Evolutionary conservation across 1,139 yeast genomes (phyloP).

Genomic region (Lodderomyces metapsilosis): DNA sequence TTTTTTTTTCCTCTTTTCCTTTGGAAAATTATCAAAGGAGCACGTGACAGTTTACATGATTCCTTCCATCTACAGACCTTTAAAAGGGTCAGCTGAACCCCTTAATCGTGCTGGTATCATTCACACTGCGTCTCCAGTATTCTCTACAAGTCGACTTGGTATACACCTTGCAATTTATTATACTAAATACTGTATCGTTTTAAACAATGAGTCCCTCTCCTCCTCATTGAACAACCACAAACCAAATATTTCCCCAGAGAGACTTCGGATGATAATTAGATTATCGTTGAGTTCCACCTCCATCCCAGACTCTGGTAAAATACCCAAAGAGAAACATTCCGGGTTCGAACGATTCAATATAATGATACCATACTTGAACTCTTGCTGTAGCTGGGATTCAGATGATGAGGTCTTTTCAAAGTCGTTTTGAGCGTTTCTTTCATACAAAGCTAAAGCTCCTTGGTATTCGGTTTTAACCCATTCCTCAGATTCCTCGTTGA

Average conservation of each 20-base stretch:
- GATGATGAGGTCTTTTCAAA: constrained; percentile 22
- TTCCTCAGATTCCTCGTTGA: constrained; percentile 60
- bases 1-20: constrained; percentile 2
- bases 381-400: constrained; percentile 19
- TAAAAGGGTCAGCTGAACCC: no score
- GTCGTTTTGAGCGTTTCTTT: constrained; percentile 50
- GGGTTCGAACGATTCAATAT: constrained; percentile 73
- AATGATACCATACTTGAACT: constrained; percentile 65
- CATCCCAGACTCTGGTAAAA: constrained; percentile 59
- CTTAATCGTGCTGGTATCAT: no score
- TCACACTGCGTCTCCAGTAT: no score
- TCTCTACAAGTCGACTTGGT: no score
- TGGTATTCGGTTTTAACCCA: constrained; percentile 82
- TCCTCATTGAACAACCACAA: constrained; percentile 82
- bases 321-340: constrained; percentile 77
- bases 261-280: constrained; percentile 73
- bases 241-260: constrained; percentile 80
- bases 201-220: constrained; percentile 64
- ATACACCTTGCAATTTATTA: neutral
- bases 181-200: constrained; percentile 51
- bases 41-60: no score
- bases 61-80: no score
- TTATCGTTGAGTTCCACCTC: constrained; percentile 78
- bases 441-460: constrained; percentile 80
- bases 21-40: no score